These are phyloP conservation scores for Tetratostichococcus sp. DNA, from an alignment of 139 green algal genomes.

Conservation along the genomic window DNA sequence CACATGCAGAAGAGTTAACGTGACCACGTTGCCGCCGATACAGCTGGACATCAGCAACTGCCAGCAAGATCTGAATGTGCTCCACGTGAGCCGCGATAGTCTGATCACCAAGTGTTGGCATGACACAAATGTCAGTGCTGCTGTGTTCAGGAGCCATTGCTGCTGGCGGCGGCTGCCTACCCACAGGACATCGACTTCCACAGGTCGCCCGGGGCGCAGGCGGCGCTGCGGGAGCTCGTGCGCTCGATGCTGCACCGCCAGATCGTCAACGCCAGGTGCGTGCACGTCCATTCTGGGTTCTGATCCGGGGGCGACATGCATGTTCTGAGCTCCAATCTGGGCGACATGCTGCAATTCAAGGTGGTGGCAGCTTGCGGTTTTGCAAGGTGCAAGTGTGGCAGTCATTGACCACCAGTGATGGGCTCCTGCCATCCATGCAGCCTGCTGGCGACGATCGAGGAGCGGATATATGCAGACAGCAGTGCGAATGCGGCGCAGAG, in stretches of 20 bases:
- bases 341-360: not conserved
- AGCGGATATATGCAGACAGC: not conserved
- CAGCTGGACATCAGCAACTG: too few species aligned
- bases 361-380: too few species aligned
- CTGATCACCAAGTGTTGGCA: too few species aligned
- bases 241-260: slow-evolving; percentile 19
- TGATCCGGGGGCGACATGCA: too few species aligned
- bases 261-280: not conserved
- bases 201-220: not conserved
- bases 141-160: slow-evolving; percentile 59
- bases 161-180: slow-evolving; percentile 68
- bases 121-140: too few species aligned
- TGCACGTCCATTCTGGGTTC: not conserved
- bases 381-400: too few species aligned
- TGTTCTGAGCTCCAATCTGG: too few species aligned
- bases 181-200: slow-evolving; percentile 17
- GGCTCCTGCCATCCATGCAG: too few species aligned
- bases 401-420: too few species aligned
- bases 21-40: too few species aligned
- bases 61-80: not conserved
- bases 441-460: not conserved
- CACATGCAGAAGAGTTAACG: too few species aligned
- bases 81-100: too few species aligned
- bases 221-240: not conserved
- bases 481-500: not conserved